phyloP scores from a whole-genome alignment of 768 basidiomycete species.

The Rhodotorula sphaerocarpa region DNA sequence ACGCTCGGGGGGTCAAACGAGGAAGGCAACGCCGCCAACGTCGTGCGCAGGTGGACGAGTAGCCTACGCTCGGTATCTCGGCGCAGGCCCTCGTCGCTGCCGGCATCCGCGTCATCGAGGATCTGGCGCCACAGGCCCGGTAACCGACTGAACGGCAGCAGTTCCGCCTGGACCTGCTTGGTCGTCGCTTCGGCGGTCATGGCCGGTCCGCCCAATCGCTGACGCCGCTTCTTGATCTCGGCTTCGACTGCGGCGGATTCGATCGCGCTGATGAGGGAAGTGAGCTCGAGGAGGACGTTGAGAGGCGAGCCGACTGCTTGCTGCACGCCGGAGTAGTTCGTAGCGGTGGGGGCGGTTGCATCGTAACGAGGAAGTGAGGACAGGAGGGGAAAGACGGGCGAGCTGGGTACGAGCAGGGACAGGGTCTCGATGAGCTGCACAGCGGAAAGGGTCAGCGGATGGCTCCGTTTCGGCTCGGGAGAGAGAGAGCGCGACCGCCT shows the following conservation, averaged over 20 bases:
- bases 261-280: slow-evolving; percentile 55
- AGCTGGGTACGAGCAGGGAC: slow-evolving; percentile 64
- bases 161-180: slow-evolving; percentile 38
- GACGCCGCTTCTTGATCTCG: slow-evolving; percentile 70
- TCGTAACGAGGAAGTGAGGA: slow-evolving; percentile 64
- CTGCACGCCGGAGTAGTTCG: slow-evolving; percentile 51
- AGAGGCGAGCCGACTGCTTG: slow-evolving; percentile 64
- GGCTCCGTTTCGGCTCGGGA: neutral
- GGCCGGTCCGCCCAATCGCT: slow-evolving; percentile 53
- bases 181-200: slow-evolving; percentile 37
- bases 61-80: slow-evolving; percentile 67
- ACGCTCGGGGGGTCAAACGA: slow-evolving; percentile 36
- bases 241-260: slow-evolving; percentile 55
- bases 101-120: slow-evolving; percentile 68
- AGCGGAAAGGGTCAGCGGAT: slow-evolving; percentile 1
- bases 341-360: slow-evolving; percentile 61
- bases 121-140: slow-evolving; percentile 67
- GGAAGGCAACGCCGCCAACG: slow-evolving; percentile 57
- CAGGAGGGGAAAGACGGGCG: slow-evolving; percentile 57
- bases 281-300: slow-evolving; percentile 63
- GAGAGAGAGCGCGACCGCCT: slow-evolving; percentile 15
- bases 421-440: slow-evolving; percentile 60
- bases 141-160: slow-evolving; percentile 49
- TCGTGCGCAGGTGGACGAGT: slow-evolving; percentile 56
- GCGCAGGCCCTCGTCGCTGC: slow-evolving; percentile 61